Evolutionary conservation across 768 basidiomycete species (phyloP).

Genomic region (Multifurca ochricompacta): DNA sequence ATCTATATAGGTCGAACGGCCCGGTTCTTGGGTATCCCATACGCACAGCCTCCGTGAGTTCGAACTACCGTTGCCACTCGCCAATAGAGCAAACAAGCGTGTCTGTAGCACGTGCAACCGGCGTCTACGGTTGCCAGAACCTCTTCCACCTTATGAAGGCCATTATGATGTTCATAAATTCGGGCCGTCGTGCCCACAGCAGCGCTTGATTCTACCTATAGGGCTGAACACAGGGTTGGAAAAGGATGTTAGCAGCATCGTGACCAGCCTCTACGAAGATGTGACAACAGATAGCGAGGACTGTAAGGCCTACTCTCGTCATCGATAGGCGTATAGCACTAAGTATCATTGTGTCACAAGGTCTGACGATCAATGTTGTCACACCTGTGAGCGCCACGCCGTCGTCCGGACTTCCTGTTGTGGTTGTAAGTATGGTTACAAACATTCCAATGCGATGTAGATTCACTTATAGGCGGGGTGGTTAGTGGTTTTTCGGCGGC

Average conservation of each 20-base stretch:
- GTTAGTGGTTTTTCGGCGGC: slow-evolving; percentile 19
- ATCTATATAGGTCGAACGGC: slow-evolving; percentile 5
- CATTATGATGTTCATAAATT: slow-evolving; percentile 17
- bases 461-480: background rate
- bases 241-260: slow-evolving; percentile 1
- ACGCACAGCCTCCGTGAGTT: slow-evolving; percentile 26
- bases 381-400: background rate
- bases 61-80: background rate
- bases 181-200: slow-evolving; percentile 26
- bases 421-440: slow-evolving; percentile 7
- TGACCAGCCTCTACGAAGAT: slow-evolving; percentile 11
- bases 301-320: slow-evolving; percentile 7
- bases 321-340: background rate
- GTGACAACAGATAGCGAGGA: slow-evolving; percentile 16
- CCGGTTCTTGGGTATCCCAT: slow-evolving; percentile 27
- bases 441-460: background rate
- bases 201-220: slow-evolving; percentile 12
- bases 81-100: background rate
- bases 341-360: background rate
- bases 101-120: slow-evolving; percentile 6
- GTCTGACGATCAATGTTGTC: slow-evolving; percentile 19
- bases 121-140: slow-evolving; percentile 20
- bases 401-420: slow-evolving; percentile 13
- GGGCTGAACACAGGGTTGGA: background rate
- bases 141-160: slow-evolving; percentile 20